These are phyloP conservation scores for Chalaropsis thielavioides DNA, from an alignment of 2,329 filamentous ascomycete genomes.

Conservation along the genomic window DNA sequence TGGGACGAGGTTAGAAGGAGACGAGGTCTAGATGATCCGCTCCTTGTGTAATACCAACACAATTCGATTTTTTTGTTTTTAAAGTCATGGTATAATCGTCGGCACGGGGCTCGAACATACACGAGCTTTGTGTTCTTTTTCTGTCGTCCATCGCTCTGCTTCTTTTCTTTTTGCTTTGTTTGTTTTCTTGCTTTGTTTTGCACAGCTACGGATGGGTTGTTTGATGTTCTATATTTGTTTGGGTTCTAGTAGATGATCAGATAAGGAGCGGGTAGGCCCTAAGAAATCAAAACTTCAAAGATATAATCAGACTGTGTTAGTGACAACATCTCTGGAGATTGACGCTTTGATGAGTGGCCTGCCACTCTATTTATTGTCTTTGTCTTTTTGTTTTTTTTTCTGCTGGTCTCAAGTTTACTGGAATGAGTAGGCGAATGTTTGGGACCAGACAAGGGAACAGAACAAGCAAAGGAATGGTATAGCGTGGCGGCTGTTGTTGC, in stretches of 20 bases:
- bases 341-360: too few relatives aligned
- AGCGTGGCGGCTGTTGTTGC: too few relatives aligned
- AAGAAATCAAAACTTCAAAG: background rate
- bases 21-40: slow-evolving; percentile 15
- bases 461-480: too few relatives aligned
- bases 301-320: background rate
- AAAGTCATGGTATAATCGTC: slow-evolving; percentile 2
- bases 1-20: slow-evolving; percentile 5
- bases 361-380: too few relatives aligned
- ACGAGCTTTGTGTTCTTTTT: background rate
- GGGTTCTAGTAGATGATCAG: background rate
- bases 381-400: too few relatives aligned
- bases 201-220: background rate
- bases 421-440: too few relatives aligned
- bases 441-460: too few relatives aligned
- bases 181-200: background rate
- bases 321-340: too few relatives aligned
- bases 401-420: too few relatives aligned
- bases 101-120: background rate
- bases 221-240: background rate
- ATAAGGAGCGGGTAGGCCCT: background rate
- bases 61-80: slow-evolving; percentile 15
- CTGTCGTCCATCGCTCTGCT: slow-evolving; percentile 6
- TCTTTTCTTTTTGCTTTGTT: background rate
- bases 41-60: slow-evolving; percentile 15